Conservation (phyloP, 352 stramenopile genomes). For the Globisporangium solare region DNA sequence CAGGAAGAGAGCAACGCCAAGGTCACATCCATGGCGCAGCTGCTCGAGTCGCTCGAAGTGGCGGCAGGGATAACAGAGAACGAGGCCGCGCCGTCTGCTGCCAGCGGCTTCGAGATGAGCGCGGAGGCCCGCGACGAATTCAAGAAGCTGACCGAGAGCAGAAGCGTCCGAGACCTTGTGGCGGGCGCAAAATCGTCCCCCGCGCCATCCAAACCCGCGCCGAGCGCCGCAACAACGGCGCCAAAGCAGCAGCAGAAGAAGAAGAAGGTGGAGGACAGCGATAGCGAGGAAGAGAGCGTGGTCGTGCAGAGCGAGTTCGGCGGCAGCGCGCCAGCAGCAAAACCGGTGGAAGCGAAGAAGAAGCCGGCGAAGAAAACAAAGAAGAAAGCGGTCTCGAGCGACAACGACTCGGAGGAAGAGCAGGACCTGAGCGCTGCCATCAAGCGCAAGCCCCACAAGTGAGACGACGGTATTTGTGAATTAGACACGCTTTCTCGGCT, state of each 20-base stretch:
- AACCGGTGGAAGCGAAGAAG: conserved; percentile 8
- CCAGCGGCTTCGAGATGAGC: conserved; percentile 25
- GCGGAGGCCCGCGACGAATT: conserved; percentile 48
- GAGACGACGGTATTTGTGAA: not conserved
- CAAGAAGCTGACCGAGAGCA: conserved; percentile 46
- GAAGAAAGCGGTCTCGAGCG: conserved; percentile 34
- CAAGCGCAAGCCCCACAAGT: conserved; percentile 53
- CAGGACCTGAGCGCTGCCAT: conserved; percentile 69
- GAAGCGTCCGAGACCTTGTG: conserved; percentile 14
- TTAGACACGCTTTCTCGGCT: not conserved
- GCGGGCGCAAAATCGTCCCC: conserved; percentile 2
- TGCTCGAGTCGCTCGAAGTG: conserved; percentile 68
- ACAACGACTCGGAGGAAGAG: conserved; percentile 41
- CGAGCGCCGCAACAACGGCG: conserved; percentile 4
- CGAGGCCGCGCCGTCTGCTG: conserved; percentile 1
- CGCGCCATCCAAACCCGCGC: not conserved
- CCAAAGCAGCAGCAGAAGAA: conserved; percentile 13
- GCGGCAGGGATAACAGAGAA: conserved; percentile 31
- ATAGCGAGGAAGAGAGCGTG: conserved; percentile 70
- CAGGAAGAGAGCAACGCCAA: conserved; percentile 45
- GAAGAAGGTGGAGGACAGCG: conserved; percentile 25
- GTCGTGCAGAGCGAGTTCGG: conserved; percentile 76
- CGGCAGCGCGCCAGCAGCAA: conserved; percentile 4
- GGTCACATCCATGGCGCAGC: conserved; percentile 64
- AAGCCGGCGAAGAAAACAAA: conserved; percentile 35